A percentile compares a stretch with the other conserved stretches of the same genome.
These are phyloP conservation scores for Thuidium tamariscinum DNA, from an alignment of 225 moss, liverwort and hornwort species.

Conservation along the genomic window DNA sequence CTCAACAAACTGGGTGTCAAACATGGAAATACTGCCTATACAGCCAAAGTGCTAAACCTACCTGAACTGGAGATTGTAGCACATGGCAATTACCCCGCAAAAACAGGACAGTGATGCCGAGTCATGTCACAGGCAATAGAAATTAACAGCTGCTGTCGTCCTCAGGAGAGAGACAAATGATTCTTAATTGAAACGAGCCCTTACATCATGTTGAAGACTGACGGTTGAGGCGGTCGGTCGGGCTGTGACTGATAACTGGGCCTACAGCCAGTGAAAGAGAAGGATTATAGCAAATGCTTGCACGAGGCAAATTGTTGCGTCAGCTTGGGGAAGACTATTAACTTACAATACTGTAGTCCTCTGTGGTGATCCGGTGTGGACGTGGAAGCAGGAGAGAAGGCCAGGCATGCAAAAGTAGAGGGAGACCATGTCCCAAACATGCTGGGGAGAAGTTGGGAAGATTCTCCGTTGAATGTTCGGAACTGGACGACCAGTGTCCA, in stretches of 20 bases:
- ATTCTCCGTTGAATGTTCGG: background rate
- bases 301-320: background rate
- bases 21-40: background rate
- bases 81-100: background rate
- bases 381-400: conserved; percentile 11
- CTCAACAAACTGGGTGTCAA: background rate
- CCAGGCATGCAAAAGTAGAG: background rate
- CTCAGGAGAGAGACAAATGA: background rate
- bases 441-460: background rate
- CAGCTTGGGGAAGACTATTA: background rate
- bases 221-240: background rate
- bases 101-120: background rate
- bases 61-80: background rate
- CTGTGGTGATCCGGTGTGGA: background rate
- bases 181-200: background rate
- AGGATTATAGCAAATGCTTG: background rate
- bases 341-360: background rate
- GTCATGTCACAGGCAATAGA: background rate
- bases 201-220: background rate
- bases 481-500: background rate
- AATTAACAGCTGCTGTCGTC: background rate
- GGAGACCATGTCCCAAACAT: background rate
- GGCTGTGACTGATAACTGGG: background rate
- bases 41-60: background rate
- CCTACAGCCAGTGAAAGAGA: background rate